phyloP scores from a whole-genome alignment of 805 yeast genomes.

The Yarrowia deformans region DNA sequence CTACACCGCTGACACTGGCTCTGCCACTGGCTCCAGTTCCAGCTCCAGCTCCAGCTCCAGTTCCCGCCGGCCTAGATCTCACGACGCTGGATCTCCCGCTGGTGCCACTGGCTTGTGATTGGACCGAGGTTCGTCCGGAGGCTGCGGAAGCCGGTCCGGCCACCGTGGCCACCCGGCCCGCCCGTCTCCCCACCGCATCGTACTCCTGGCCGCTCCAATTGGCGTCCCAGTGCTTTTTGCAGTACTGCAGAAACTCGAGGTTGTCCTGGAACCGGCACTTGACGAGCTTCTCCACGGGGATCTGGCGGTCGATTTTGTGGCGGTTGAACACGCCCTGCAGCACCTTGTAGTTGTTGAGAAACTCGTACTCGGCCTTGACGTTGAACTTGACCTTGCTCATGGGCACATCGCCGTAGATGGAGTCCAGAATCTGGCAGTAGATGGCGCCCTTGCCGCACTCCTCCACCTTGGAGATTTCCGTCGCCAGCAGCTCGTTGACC shows the following conservation, averaged over 20 bases:
- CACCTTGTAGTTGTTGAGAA: conserved; percentile 79
- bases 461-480: conserved; percentile 79
- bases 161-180: conserved; percentile 43
- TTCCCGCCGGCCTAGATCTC: background rate
- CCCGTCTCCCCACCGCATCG: conserved; percentile 71
- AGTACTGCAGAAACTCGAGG: conserved; percentile 93
- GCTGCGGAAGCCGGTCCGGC: background rate
- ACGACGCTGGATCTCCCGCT: conserved; percentile 10
- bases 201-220: conserved; percentile 71
- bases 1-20: background rate
- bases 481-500: conserved; percentile 75
- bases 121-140: background rate
- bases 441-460: conserved; percentile 97
- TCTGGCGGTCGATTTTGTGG: conserved; percentile 72
- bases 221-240: conserved; percentile 81
- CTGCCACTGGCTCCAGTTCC: background rate
- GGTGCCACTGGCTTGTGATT: conserved; percentile 2
- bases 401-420: conserved; percentile 82
- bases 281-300: conserved; percentile 81
- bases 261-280: conserved; percentile 94
- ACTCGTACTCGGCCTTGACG: conserved; percentile 76
- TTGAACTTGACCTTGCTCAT: conserved; percentile 78
- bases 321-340: conserved; percentile 79
- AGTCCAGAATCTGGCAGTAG: conserved; percentile 89
- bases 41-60: background rate